A percentile compares a stretch with the other conserved stretches of the same genome.
Conservation (phyloP, 441 rosid genomes). For the Mallotus repandus region DNA sequence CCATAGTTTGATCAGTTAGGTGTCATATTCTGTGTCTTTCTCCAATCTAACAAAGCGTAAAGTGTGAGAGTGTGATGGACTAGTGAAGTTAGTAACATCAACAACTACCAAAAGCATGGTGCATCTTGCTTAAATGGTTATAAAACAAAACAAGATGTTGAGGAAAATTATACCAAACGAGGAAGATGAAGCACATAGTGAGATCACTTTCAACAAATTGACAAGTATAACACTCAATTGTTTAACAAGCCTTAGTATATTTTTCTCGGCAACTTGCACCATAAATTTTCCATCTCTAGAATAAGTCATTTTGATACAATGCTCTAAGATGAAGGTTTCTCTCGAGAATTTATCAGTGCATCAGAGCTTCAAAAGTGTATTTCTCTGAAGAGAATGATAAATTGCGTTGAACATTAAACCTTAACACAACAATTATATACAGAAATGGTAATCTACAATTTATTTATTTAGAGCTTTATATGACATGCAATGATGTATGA, state of each 20-base stretch:
- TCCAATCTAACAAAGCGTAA: background rate
- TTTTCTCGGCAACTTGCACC: too few relatives aligned
- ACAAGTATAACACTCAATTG: too few relatives aligned
- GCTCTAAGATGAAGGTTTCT: background rate
- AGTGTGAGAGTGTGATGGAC: constrained; percentile 1
- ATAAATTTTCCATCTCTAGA: too few relatives aligned
- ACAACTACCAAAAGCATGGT: background rate
- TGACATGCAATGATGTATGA: too few relatives aligned
- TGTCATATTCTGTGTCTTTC: constrained; percentile 13
- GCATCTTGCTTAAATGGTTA: too few relatives aligned
- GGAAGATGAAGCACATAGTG: too few relatives aligned
- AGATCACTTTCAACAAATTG: too few relatives aligned
- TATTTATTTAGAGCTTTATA: too few relatives aligned
- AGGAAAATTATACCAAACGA: too few relatives aligned
- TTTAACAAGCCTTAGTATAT: too few relatives aligned
- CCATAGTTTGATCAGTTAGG: background rate
- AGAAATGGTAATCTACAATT: background rate
- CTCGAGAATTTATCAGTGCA: background rate
- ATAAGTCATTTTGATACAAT: too few relatives aligned
- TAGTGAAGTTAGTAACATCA: constrained; percentile 16
- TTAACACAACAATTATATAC: background rate
- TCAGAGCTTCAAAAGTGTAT: background rate
- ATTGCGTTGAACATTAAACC: background rate
- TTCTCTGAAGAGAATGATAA: background rate
- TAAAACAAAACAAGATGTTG: too few relatives aligned